These are phyloP conservation scores for Claviceps purpurea DNA, from an alignment of 2,329 filamentous ascomycete genomes.

Conservation along the genomic window DNA sequence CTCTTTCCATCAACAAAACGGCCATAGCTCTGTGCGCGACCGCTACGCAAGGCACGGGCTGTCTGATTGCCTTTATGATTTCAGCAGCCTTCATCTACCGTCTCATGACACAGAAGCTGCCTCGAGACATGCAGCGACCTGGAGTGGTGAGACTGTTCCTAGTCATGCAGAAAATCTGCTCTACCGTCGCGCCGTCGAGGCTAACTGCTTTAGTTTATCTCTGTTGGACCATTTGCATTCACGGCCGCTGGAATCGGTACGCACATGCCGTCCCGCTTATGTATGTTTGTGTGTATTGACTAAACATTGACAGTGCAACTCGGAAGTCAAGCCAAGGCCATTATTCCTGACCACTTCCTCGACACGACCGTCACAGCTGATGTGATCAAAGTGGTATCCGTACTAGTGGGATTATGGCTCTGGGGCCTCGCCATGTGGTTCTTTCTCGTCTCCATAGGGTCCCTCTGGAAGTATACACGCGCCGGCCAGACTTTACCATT, in stretches of 20 bases:
- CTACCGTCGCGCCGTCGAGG: not conserved
- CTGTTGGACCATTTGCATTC: constrained; percentile 59
- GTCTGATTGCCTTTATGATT: constrained; percentile 57
- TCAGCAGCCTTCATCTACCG: constrained; percentile 75
- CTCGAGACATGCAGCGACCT: constrained; percentile 59
- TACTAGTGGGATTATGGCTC: constrained; percentile 62
- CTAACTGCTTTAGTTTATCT: constrained; percentile 47
- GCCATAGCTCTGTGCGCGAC: constrained; percentile 36
- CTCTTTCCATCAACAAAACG: constrained; percentile 19
- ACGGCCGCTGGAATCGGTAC: constrained; percentile 30
- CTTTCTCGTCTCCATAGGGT: constrained; percentile 66
- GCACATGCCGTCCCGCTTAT: not conserved
- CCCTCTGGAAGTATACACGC: constrained; percentile 54
- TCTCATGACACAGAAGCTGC: constrained; percentile 78
- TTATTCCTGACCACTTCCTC: constrained; percentile 30
- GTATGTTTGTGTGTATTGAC: not conserved
- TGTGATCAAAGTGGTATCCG: constrained; percentile 32
- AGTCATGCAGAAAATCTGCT: too few species aligned
- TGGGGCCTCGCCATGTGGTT: constrained; percentile 79
- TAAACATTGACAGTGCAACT: constrained; percentile 22
- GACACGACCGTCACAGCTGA: constrained; percentile 27
- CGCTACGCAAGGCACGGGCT: constrained; percentile 40
- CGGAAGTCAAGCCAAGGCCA: constrained; percentile 26
- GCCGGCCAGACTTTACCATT: constrained; percentile 51
- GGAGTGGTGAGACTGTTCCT: constrained; percentile 41